phyloP scores from a whole-genome alignment of 2,329 filamentous ascomycete genomes.

The Ophiostoma fasciatum region DNA sequence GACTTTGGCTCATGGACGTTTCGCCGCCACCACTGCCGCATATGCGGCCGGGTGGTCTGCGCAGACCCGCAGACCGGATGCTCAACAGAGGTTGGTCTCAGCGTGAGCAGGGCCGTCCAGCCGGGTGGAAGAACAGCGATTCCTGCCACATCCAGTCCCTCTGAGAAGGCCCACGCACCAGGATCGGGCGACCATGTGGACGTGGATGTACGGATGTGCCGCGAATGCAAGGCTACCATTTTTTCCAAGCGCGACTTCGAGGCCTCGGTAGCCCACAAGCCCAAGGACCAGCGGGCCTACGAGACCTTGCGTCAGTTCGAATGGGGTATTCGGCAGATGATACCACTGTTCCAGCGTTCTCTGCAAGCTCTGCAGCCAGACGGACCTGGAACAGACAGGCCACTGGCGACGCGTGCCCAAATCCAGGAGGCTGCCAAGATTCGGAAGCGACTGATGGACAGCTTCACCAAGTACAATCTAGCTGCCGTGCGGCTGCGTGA shows the following conservation, averaged over 20 bases:
- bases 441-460: slow-evolving; percentile 76
- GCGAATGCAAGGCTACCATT: slow-evolving; percentile 57
- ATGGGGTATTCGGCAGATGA: slow-evolving; percentile 63
- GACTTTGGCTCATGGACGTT: slow-evolving; percentile 91
- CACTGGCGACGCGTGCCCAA: slow-evolving; percentile 44
- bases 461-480: slow-evolving; percentile 74
- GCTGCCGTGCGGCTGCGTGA: slow-evolving; percentile 72
- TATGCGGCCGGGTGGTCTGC: slow-evolving; percentile 88
- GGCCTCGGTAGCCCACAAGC: slow-evolving; percentile 50
- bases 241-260: slow-evolving; percentile 62
- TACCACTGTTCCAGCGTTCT: slow-evolving; percentile 73
- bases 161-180: slow-evolving; percentile 15
- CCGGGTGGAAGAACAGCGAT: too few species aligned
- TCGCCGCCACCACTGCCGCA: slow-evolving; percentile 81
- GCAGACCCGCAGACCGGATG: slow-evolving; percentile 74
- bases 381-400: slow-evolving; percentile 14
- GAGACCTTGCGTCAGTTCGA: slow-evolving; percentile 78
- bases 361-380: slow-evolving; percentile 53
- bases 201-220: slow-evolving; percentile 81
- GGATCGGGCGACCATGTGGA: slow-evolving; percentile 38
- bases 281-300: slow-evolving; percentile 66
- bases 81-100: slow-evolving; percentile 70
- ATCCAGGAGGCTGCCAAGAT: slow-evolving; percentile 78
- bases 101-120: slow-evolving; percentile 53
- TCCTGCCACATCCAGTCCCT: slow-evolving; percentile 12